Evolutionary conservation across 2,329 filamentous ascomycete species (phyloP).

Genomic region (Periconia sp.): DNA sequence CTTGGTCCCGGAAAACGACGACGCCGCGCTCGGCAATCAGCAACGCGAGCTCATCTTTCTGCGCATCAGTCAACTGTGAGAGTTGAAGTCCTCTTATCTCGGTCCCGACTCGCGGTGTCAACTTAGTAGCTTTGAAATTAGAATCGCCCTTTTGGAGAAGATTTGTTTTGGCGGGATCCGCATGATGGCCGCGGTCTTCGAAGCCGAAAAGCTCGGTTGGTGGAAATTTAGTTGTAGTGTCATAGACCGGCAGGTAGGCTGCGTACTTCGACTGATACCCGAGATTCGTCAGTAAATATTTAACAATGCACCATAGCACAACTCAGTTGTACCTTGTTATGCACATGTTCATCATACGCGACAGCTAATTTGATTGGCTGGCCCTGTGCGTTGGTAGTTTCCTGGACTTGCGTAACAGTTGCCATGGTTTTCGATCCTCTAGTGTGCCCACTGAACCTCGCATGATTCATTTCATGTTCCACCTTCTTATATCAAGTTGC

Average conservation of each 20-base stretch:
- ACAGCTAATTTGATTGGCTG: constrained; percentile 27
- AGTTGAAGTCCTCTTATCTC: constrained; percentile 49
- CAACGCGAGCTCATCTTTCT: constrained; percentile 56
- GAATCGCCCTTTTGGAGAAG: constrained; percentile 42
- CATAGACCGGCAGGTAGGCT: constrained; percentile 43
- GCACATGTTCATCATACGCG: constrained; percentile 28
- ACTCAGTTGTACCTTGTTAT: constrained; percentile 23
- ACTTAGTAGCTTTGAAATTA: constrained; percentile 23
- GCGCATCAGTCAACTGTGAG: constrained; percentile 48
- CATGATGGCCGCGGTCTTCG: constrained; percentile 48
- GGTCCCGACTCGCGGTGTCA: constrained; percentile 35
- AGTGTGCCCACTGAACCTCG: constrained; percentile 2
- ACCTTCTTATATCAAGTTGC: too few species aligned
- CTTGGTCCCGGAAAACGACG: constrained; percentile 55
- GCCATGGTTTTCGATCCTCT: constrained; percentile 18
- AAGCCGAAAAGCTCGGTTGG: constrained; percentile 51
- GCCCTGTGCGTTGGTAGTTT: constrained; percentile 23
- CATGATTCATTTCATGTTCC: too few species aligned
- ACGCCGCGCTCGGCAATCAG: constrained; percentile 46
- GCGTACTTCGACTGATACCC: constrained; percentile 41
- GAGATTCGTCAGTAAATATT: background rate
- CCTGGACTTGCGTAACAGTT: constrained; percentile 19
- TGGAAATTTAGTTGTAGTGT: constrained; percentile 46
- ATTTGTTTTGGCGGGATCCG: constrained; percentile 52
- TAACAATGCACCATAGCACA: too few species aligned